Evolutionary conservation across 805 yeast genomes (phyloP).

Genomic region (Candida bentonensis): DNA sequence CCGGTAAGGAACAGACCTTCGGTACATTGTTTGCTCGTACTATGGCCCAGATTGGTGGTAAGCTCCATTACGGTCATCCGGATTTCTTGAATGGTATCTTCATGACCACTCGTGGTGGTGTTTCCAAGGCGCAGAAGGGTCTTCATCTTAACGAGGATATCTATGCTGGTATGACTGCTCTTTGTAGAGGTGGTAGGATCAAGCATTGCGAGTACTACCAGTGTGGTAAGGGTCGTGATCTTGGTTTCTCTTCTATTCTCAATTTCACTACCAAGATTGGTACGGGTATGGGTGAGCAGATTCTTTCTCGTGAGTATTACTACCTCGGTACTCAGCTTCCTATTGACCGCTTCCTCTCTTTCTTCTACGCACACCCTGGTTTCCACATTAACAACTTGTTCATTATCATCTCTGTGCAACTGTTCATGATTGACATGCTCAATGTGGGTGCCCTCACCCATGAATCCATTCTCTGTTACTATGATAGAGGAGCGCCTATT

Average conservation of each 20-base stretch:
- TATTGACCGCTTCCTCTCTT: slow-evolving; percentile 76
- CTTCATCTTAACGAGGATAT: slow-evolving; percentile 89
- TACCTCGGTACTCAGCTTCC: slow-evolving; percentile 84
- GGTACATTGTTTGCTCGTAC: slow-evolving; percentile 93
- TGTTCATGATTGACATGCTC: slow-evolving; percentile 67
- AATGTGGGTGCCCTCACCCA: slow-evolving; percentile 67
- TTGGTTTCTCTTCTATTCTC: slow-evolving; percentile 83
- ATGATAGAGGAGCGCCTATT: slow-evolving; percentile 50
- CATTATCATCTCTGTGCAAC: slow-evolving; percentile 73
- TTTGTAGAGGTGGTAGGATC: slow-evolving; percentile 81
- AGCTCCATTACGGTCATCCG: slow-evolving; percentile 92
- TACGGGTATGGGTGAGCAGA: slow-evolving; percentile 97
- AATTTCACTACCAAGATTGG: slow-evolving; percentile 94
- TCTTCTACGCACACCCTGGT: slow-evolving; percentile 95
- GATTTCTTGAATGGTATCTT: slow-evolving; percentile 82
- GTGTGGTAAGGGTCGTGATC: slow-evolving; percentile 93
- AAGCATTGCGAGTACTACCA: slow-evolving; percentile 94
- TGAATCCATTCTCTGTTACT: slow-evolving; percentile 57
- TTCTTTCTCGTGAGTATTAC: slow-evolving; percentile 81
- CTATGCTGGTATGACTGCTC: slow-evolving; percentile 87
- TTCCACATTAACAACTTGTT: slow-evolving; percentile 86
- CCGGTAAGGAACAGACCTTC: slow-evolving; percentile 94
- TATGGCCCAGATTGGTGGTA: slow-evolving; percentile 85
- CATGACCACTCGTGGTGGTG: slow-evolving; percentile 93
- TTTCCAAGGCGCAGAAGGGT: slow-evolving; percentile 90